A percentile compares a stretch with the other conserved stretches of the same genome.
Evolutionary conservation across 257 asterid species (phyloP).

Genomic region (Cinchona pubescens): DNA sequence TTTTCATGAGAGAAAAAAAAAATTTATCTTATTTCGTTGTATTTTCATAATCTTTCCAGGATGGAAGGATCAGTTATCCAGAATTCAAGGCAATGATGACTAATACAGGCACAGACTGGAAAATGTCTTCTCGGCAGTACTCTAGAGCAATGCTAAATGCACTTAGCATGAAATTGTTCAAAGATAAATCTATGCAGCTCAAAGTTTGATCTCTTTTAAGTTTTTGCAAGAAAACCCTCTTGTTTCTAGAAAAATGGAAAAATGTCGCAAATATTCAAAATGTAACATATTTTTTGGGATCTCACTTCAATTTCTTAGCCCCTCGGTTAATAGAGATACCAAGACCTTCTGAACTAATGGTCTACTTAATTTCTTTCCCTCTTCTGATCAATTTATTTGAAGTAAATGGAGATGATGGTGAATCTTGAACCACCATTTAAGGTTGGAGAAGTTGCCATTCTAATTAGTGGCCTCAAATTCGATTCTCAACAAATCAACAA

Average conservation of each 20-base stretch:
- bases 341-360: background rate
- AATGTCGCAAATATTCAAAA: background rate
- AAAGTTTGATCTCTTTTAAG: slow-evolving; percentile 13
- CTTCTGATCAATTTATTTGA: background rate
- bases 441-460: background rate
- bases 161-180: slow-evolving; percentile 62
- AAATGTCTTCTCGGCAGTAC: slow-evolving; percentile 83
- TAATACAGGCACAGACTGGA: slow-evolving; percentile 84
- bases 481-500: too few relatives aligned
- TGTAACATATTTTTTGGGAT: background rate
- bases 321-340: background rate
- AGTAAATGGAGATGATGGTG: background rate
- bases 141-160: slow-evolving; percentile 75
- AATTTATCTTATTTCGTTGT: background rate
- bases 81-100: slow-evolving; percentile 92
- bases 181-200: slow-evolving; percentile 37
- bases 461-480: too few relatives aligned
- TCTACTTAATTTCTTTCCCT: background rate
- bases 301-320: background rate
- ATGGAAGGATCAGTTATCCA: slow-evolving; percentile 67
- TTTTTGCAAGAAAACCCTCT: background rate
- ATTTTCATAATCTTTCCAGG: slow-evolving; percentile 31
- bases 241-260: background rate
- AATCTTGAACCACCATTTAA: background rate
- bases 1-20: background rate